Base-by-base conservation (phyloP, 1,139 yeast species). In the Candida neerlandica region DNA sequence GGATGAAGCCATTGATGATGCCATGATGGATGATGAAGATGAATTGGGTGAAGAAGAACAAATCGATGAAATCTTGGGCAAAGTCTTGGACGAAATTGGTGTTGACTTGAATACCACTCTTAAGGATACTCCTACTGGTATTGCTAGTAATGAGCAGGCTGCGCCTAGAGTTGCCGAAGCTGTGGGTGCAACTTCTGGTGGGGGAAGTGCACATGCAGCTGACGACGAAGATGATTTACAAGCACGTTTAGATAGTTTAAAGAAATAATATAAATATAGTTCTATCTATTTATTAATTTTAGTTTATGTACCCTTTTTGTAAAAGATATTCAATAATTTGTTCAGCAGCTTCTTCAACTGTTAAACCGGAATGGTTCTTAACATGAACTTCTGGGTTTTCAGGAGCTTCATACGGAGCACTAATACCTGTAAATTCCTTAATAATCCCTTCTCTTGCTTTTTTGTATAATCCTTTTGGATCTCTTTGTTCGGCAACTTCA, bases 1-100 rank as follows among this genome's bases (percentile, higher is more conserved):
- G 89, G 99, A 94, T 65, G 99, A 94, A 64, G 96, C 97, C 12
- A 86, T 95, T 59, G 99, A 94, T 64, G 97, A 92, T 65, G 86
- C 94, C 26, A 89, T 92, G 91, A 96, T 87, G 49, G 89, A 85
- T 64, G 85, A 88, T 52, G 91, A 85, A 46, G 87, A 78, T 50
- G 85, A 79, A 50, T 67, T 74, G 57, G 80, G 77, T 47, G 86
- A 85, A 58, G 91, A 86, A 57, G 97, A 89, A 58, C 97, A 94
- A 64, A 88, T 89, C 12, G 98, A 94, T 62, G 97, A 92, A 61
- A 88, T 94, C 43, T 92, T 95, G 51, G 84, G 86, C 63, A 90
- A 87, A 67, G 97, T 95, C 0, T 75, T 94, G 63, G 99, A 94
- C 64, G 99, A 94, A 65, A 90, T 94, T 65, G 99, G 98, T 55